These are phyloP conservation scores for Thielaviopsis punctulata DNA, from an alignment of 2,329 filamentous ascomycete species.

Conservation along the genomic window DNA sequence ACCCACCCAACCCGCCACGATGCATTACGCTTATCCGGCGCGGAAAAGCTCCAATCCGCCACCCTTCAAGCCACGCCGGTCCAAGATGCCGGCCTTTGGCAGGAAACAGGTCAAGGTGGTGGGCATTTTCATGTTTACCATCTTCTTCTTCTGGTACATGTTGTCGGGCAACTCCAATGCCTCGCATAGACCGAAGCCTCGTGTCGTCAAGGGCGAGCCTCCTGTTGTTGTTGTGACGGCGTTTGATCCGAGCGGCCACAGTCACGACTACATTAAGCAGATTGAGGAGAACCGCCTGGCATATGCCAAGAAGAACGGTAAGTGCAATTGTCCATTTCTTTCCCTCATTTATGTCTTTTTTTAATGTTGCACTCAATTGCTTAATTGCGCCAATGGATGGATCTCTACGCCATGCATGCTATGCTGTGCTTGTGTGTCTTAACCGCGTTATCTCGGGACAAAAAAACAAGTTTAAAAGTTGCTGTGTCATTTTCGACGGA, in stretches of 20 bases:
- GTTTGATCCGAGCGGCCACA: conserved; percentile 35
- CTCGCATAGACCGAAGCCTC: conserved; percentile 9
- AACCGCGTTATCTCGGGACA: not conserved
- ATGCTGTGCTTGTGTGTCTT: not conserved
- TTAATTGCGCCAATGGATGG: not conserved
- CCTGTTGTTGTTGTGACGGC: conserved; percentile 70
- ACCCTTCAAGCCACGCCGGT: conserved; percentile 47
- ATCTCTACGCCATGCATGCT: not conserved
- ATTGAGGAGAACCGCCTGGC: conserved; percentile 68
- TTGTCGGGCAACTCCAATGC: conserved; percentile 23
- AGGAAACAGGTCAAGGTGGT: conserved; percentile 45
- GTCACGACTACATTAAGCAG: conserved; percentile 48
- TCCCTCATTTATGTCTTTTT: not conserved
- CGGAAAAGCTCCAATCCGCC: conserved; percentile 66
- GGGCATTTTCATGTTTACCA: conserved; percentile 33
- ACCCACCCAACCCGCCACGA: conserved; percentile 23
- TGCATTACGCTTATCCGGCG: conserved; percentile 83
- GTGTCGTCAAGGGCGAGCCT: conserved; percentile 28
- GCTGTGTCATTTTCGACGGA: not conserved
- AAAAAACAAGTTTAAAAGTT: not conserved
- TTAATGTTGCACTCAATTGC: not conserved
- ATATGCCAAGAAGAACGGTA: conserved; percentile 80
- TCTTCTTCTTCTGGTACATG: conserved; percentile 44
- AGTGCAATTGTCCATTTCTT: conserved; percentile 15
- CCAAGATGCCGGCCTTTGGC: conserved; percentile 36